Conservation (phyloP, 2,329 filamentous ascomycete genomes). For the Samsoniella hepiali region DNA sequence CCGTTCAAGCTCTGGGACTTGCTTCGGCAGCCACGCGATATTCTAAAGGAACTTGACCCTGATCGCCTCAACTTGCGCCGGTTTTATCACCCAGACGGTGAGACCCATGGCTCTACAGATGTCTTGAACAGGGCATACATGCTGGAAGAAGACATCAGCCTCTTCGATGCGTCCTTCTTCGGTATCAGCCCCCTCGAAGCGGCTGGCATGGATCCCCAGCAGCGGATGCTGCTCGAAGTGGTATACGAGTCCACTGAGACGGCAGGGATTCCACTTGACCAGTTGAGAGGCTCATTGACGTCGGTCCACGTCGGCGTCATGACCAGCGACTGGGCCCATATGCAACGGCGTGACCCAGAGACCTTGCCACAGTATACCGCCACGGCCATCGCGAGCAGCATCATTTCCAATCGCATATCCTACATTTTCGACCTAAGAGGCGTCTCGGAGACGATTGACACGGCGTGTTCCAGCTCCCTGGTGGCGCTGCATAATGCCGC, state of each 20-base stretch:
- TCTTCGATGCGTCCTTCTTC: conserved; percentile 46
- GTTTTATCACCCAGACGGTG: not conserved
- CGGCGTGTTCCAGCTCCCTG: conserved; percentile 47
- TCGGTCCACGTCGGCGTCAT: conserved; percentile 27
- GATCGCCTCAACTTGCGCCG: not conserved
- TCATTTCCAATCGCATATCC: conserved; percentile 45
- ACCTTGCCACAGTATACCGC: conserved; percentile 2
- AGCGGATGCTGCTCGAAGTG: conserved; percentile 30
- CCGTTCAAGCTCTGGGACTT: conserved; percentile 38
- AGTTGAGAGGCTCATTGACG: conserved; percentile 7
- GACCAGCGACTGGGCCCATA: conserved; percentile 29
- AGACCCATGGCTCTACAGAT: conserved; percentile 22
- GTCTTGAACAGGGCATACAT: conserved; percentile 3
- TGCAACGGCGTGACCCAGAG: conserved; percentile 26
- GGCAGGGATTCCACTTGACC: conserved; percentile 14
- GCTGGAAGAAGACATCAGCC: conserved; percentile 2
- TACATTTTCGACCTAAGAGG: conserved; percentile 52
- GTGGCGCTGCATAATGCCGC: conserved; percentile 47
- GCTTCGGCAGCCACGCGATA: conserved; percentile 27
- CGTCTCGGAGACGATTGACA: conserved; percentile 47
- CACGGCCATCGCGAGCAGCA: conserved; percentile 24
- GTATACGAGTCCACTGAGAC: conserved; percentile 31
- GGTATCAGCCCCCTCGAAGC: conserved; percentile 43
- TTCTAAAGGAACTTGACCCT: conserved; percentile 17
- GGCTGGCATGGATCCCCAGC: conserved; percentile 34